Conservation (phyloP, 768 basidiomycete species). For the Boletus rubroflammeus region DNA sequence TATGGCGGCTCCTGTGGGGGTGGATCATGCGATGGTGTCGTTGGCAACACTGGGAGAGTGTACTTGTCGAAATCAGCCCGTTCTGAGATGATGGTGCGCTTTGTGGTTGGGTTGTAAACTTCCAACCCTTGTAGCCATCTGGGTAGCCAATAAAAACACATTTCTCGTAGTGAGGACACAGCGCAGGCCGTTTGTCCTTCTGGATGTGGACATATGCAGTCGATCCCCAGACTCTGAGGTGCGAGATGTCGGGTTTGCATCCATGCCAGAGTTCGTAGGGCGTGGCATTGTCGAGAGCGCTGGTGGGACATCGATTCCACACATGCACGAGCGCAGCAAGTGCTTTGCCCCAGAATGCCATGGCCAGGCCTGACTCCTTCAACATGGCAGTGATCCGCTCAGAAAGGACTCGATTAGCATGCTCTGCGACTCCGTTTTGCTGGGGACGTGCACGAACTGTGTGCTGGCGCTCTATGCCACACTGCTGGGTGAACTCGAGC, state of each 20-base stretch:
- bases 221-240: neutral
- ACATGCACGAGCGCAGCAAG: no score
- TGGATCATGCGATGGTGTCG: no score
- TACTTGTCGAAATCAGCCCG: no score
- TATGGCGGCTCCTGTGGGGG: no score
- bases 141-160: neutral
- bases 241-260: neutral
- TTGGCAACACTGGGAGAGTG: no score
- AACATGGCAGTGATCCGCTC: slow-evolving; percentile 21
- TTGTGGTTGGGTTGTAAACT: neutral
- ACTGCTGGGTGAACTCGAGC: neutral
- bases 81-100: no score
- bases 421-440: neutral
- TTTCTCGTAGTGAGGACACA: neutral
- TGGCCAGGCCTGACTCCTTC: neutral
- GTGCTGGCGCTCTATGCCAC: slow-evolving; percentile 16
- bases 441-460: neutral
- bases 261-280: neutral
- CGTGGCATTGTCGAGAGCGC: slow-evolving; percentile 19
- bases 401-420: neutral
- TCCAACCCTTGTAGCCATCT: neutral
- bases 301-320: no score
- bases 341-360: no score
- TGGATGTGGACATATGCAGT: neutral
- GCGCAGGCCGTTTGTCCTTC: neutral